Evolutionary conservation across 306 rosid species (phyloP).

Genomic region (Trifolium subterraneum): DNA sequence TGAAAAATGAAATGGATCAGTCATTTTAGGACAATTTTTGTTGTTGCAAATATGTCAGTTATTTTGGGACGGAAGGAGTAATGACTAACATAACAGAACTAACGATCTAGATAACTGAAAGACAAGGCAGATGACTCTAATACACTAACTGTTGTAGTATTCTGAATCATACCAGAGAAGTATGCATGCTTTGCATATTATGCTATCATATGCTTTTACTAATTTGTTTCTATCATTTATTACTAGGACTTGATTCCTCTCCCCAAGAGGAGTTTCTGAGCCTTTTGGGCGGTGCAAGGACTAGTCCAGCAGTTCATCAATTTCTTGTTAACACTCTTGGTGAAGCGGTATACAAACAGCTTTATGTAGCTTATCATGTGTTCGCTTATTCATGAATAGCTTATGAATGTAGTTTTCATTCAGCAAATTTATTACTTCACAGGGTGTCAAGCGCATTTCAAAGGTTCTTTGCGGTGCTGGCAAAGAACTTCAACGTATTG

Average conservation of each 20-base stretch:
- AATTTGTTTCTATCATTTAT: slow-evolving; percentile 45
- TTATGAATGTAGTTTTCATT: slow-evolving; percentile 43
- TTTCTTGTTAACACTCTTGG: slow-evolving; percentile 91
- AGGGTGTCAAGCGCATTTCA: slow-evolving; percentile 93
- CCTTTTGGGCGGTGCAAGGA: slow-evolving; percentile 97
- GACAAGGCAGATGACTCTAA: background rate
- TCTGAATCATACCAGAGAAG: slow-evolving; percentile 1
- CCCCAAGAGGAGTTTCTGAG: slow-evolving; percentile 94
- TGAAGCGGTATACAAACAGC: slow-evolving; percentile 69
- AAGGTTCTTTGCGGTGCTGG: slow-evolving; percentile 90
- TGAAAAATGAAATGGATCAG: too few species aligned
- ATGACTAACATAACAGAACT: background rate
- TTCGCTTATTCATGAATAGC: slow-evolving; percentile 35
- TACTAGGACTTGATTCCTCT: slow-evolving; percentile 75
- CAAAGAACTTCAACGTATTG: slow-evolving; percentile 88
- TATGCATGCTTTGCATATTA: background rate
- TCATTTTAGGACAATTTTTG: too few species aligned
- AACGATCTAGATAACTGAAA: background rate
- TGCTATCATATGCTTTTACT: slow-evolving; percentile 17
- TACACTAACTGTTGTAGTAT: slow-evolving; percentile 1
- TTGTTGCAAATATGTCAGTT: too few species aligned
- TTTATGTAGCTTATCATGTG: slow-evolving; percentile 31
- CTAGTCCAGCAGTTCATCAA: slow-evolving; percentile 92
- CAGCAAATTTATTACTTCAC: slow-evolving; percentile 41
- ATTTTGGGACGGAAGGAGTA: too few species aligned